Evolutionary conservation across 345 rosid species (phyloP).

Genomic region (Acer campestre): DNA sequence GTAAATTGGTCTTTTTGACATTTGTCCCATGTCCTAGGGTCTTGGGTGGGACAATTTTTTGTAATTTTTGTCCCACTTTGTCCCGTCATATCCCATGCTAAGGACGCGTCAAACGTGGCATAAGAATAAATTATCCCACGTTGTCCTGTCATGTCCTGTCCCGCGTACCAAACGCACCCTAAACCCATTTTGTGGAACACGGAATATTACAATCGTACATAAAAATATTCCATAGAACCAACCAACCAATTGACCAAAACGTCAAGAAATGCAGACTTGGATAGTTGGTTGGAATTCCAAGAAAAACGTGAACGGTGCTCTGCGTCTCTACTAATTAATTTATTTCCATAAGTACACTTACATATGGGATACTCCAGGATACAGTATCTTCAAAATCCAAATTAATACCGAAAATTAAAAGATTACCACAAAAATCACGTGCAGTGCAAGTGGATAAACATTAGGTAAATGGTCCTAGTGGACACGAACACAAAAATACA

Average conservation of each 20-base stretch:
- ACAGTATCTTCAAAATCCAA: not conserved
- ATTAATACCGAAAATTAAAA: not conserved
- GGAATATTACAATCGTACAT: not conserved
- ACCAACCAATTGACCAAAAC: not conserved
- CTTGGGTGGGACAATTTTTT: no score
- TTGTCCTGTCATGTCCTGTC: no score
- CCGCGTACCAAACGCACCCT: no score
- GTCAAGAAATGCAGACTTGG: no score
- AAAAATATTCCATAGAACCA: not conserved
- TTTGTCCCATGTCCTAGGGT: no score
- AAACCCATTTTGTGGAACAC: not conserved
- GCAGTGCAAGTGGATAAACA: not conserved
- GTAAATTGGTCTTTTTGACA: no score
- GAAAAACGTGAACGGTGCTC: not conserved
- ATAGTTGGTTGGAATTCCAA: not conserved
- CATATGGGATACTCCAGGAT: not conserved
- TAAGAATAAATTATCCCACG: no score
- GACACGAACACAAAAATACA: not conserved
- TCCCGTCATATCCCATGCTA: no score
- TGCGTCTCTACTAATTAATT: not conserved
- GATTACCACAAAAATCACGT: not conserved
- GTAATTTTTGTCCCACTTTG: no score
- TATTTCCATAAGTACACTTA: no score
- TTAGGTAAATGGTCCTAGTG: not conserved
- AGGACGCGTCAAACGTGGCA: no score